phyloP scores from a whole-genome alignment of 352 stramenopile species.

The Pythium grandisporangium region DNA sequence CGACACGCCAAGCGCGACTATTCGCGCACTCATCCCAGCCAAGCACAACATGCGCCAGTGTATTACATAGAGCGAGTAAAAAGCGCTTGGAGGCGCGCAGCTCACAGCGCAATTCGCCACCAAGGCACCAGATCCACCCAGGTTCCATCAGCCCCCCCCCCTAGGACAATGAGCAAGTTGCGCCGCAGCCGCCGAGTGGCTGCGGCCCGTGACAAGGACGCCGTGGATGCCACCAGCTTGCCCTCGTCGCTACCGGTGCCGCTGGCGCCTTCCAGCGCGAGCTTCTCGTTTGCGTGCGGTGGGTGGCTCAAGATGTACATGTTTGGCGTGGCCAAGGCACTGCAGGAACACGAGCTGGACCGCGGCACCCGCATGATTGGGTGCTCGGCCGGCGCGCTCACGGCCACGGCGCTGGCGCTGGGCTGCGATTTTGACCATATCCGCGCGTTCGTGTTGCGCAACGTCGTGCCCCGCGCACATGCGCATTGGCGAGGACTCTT shows the following conservation, averaged over 20 bases:
- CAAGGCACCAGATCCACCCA: too few relatives aligned
- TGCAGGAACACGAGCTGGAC: slow-evolving; percentile 68
- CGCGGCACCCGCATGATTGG: slow-evolving; percentile 55
- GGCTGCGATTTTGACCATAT: slow-evolving; percentile 70
- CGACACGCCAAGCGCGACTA: too few relatives aligned
- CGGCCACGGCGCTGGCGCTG: slow-evolving; percentile 60
- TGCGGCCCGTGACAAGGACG: neutral
- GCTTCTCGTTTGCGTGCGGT: slow-evolving; percentile 82
- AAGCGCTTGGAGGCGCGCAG: too few relatives aligned
- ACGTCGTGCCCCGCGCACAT: slow-evolving; percentile 44
- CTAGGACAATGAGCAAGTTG: too few relatives aligned
- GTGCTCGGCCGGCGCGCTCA: slow-evolving; percentile 66
- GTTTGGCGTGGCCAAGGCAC: slow-evolving; percentile 79
- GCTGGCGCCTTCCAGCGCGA: slow-evolving; percentile 7
- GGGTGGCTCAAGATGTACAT: slow-evolving; percentile 87
- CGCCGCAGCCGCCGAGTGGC: too few relatives aligned
- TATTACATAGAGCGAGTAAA: too few relatives aligned
- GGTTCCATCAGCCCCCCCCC: too few relatives aligned
- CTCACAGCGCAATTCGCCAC: too few relatives aligned
- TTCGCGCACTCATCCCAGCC: too few relatives aligned
- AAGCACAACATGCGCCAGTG: too few relatives aligned
- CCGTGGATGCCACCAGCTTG: neutral
- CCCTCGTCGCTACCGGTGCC: neutral
- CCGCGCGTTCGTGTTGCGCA: slow-evolving; percentile 41
- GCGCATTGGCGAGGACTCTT: slow-evolving; percentile 44